These are phyloP conservation scores for Penicillium decumbens DNA, from an alignment of 2,329 filamentous ascomycete genomes.

Conservation along the genomic window DNA sequence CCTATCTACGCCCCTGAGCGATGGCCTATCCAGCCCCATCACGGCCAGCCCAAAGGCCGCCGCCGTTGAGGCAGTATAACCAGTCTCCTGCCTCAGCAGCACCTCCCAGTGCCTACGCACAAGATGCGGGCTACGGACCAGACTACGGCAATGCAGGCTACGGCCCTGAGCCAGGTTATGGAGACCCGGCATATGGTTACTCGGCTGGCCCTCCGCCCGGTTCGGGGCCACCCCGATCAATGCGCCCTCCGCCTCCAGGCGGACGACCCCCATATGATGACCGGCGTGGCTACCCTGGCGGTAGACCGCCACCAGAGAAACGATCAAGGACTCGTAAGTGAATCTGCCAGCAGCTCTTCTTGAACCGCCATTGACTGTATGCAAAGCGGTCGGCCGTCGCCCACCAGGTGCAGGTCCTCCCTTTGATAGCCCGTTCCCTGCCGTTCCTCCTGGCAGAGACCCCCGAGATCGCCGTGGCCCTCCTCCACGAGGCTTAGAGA, in stretches of 20 bases:
- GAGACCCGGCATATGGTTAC: slow-evolving; percentile 26
- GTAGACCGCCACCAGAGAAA: slow-evolving; percentile 30
- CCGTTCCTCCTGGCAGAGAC: slow-evolving; percentile 29
- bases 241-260: slow-evolving; percentile 28
- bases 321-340: slow-evolving; percentile 34
- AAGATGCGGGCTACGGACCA: slow-evolving; percentile 28
- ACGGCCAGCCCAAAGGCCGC: slow-evolving; percentile 30
- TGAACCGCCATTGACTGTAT: slow-evolving; percentile 6
- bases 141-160: slow-evolving; percentile 26
- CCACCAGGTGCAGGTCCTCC: slow-evolving; percentile 35
- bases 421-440: slow-evolving; percentile 51
- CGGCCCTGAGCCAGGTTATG: slow-evolving; percentile 22
- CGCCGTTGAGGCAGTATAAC: slow-evolving; percentile 33
- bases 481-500: slow-evolving; percentile 33
- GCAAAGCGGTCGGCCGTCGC: slow-evolving; percentile 18
- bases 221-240: slow-evolving; percentile 29
- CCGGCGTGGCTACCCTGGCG: slow-evolving; percentile 26
- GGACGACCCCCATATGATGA: slow-evolving; percentile 27
- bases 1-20: slow-evolving; percentile 3
- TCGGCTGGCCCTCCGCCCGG: slow-evolving; percentile 26
- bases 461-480: slow-evolving; percentile 33
- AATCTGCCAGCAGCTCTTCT: not conserved
- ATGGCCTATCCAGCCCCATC: slow-evolving; percentile 37
- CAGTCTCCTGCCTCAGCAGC: slow-evolving; percentile 17
- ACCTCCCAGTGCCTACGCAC: slow-evolving; percentile 23